phyloP scores from a whole-genome alignment of 2,329 filamentous ascomycete species.

The Exserohilum rostratum region DNA sequence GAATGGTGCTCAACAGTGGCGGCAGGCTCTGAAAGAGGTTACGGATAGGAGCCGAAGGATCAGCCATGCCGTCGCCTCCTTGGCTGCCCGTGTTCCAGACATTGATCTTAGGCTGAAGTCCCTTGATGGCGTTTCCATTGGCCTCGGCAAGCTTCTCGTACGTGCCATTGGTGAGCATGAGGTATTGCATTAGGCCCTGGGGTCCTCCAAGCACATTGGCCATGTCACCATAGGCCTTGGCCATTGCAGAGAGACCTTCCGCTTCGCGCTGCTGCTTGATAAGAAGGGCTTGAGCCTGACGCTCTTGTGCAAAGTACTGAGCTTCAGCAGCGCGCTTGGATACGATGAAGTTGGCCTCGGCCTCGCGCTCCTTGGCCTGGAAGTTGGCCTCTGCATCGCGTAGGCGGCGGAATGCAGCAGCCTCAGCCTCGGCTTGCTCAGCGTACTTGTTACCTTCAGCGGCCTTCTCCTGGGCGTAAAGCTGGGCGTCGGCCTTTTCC shows the following conservation, averaged over 20 bases:
- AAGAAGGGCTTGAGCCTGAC: slow-evolving; percentile 65
- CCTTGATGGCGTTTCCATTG: slow-evolving; percentile 76
- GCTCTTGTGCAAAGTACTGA: slow-evolving; percentile 50
- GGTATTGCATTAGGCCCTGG: slow-evolving; percentile 77
- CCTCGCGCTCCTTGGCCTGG: slow-evolving; percentile 48
- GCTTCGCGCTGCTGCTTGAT: slow-evolving; percentile 73
- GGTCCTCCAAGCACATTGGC: slow-evolving; percentile 77
- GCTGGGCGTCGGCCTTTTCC: slow-evolving; percentile 67
- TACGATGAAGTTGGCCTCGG: slow-evolving; percentile 58
- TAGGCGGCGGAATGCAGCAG: slow-evolving; percentile 52
- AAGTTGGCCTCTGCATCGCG: slow-evolving; percentile 54
- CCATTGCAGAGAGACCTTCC: slow-evolving; percentile 77
- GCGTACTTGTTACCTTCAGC: slow-evolving; percentile 64
- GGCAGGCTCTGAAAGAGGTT: slow-evolving; percentile 86
- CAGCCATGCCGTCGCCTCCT: slow-evolving; percentile 52
- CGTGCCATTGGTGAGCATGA: slow-evolving; percentile 85
- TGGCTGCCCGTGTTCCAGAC: slow-evolving; percentile 81
- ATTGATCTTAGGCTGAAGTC: slow-evolving; percentile 86
- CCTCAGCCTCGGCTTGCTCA: slow-evolving; percentile 65
- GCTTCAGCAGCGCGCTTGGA: slow-evolving; percentile 52
- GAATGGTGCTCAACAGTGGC: slow-evolving; percentile 81
- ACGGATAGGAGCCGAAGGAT: slow-evolving; percentile 69
- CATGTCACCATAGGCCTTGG: slow-evolving; percentile 77
- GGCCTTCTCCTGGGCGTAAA: slow-evolving; percentile 57
- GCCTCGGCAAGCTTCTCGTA: slow-evolving; percentile 79